Base-by-base conservation (phyloP, 2,329 filamentous ascomycete genomes). In the Rugonectria rugulosa region DNA sequence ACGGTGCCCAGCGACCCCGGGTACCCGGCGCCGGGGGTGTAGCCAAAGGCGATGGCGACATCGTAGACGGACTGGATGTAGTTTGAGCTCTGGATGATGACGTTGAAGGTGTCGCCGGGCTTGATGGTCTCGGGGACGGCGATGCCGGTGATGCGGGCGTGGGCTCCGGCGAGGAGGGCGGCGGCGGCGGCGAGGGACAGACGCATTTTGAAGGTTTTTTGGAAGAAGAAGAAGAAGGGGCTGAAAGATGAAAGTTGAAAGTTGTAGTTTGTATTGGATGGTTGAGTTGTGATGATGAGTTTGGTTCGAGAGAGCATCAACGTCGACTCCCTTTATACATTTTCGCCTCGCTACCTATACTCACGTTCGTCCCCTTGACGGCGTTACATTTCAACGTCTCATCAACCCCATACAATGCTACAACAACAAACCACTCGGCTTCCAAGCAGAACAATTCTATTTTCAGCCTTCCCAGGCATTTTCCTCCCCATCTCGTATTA, bases 41-140 rank as follows among this genome's bases (percentile, higher is more conserved):
- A 72, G 17, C 78, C 79, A 56, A 79, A 79, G 29, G 77, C 77
- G 14, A 80, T 72, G 31, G 77, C 71, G 4, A 81, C 68, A 54
- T 81, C 78, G 61, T 72, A 65, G 32, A 79, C 74, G 49, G 63
- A 48, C 67, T 81, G 78, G 66, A 78, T 75, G 70, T 80, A 80
- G 70, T 72, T 71, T 42, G 74, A 68, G 24, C 72, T 74, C 32
- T 72, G 40, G 54, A 81, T 72, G 31, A 71, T 68, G 59, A 76
- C 68, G 19, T 70, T 68, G 65, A 78, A 75, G 21, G 69, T 64
- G 44, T 71, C 65, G 44, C 74, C 75, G 4, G 73, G 68, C 41
- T 68, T 68, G 56, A 81, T 72, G 37, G 70, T 75, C 17, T 68
- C 57, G 10, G 79, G 79, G 14, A 75, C 70, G 15, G 71, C 66